A percentile compares a stretch with the other conserved stretches of the same genome.
Evolutionary conservation across 73 alveolate genomes (phyloP).

Genomic region (Tetrahymena elliotti): DNA sequence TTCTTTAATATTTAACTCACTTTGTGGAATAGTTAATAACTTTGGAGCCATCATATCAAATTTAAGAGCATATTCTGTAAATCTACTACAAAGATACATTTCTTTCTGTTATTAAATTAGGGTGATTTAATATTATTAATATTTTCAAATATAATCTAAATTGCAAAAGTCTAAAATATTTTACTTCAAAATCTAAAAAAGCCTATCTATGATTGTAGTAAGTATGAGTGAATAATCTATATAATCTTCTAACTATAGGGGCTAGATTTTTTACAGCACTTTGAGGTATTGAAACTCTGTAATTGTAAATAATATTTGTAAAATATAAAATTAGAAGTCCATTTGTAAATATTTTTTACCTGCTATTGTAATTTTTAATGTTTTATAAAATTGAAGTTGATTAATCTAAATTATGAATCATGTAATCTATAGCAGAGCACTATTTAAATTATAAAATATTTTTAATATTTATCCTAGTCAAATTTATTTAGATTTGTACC

Average conservation of each 20-base stretch:
- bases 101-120: conserved; percentile 38
- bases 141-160: background rate
- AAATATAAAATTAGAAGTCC: background rate
- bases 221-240: conserved; percentile 91
- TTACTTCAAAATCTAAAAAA: conserved; percentile 86
- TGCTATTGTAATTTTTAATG: conserved; percentile 60
- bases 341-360: conserved; percentile 39
- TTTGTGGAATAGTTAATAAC: conserved; percentile 80
- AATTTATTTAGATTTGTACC: background rate
- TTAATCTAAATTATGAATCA: conserved; percentile 94
- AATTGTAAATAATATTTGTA: background rate
- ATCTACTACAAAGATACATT: conserved; percentile 93
- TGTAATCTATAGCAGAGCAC: conserved; percentile 97
- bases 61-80: conserved; percentile 85
- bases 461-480: background rate
- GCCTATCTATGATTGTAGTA: conserved; percentile 89
- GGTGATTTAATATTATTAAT: background rate
- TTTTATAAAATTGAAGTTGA: conserved; percentile 85
- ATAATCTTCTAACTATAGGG: conserved; percentile 89
- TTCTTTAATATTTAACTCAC: conserved; percentile 42
- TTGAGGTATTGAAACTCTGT: conserved; percentile 73
- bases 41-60: conserved; percentile 92
- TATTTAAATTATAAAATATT: background rate
- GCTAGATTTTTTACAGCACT: conserved; percentile 72
- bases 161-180: background rate